Conservation (phyloP, 73 alveolate genomes). For the Paramecium octaurelia region DNA sequence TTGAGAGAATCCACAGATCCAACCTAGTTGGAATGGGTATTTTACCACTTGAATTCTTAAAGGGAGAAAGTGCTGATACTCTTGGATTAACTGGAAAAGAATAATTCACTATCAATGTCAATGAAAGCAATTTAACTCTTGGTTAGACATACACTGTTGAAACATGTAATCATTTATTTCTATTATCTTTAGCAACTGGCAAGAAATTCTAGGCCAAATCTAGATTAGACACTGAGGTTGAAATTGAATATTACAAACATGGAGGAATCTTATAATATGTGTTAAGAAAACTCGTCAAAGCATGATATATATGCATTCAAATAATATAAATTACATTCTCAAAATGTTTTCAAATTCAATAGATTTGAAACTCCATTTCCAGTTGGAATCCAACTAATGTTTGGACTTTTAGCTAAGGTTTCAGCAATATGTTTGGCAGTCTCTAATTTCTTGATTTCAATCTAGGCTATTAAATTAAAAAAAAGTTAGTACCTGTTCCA, state of each 20-base stretch:
- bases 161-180: neutral
- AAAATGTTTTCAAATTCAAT: constrained; percentile 47
- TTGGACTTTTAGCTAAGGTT: constrained; percentile 57
- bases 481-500: constrained; percentile 30
- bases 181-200: constrained; percentile 58
- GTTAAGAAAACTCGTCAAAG: constrained; percentile 69
- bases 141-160: constrained; percentile 71
- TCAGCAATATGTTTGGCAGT: constrained; percentile 70
- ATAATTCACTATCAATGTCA: constrained; percentile 67
- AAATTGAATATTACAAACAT: constrained; percentile 79
- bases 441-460: constrained; percentile 69
- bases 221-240: constrained; percentile 84
- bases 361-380: constrained; percentile 59
- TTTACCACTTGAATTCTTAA: constrained; percentile 75
- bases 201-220: constrained; percentile 72
- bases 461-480: neutral
- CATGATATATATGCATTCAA: constrained; percentile 4
- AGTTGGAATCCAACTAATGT: constrained; percentile 59
- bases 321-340: constrained; percentile 2
- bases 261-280: constrained; percentile 93
- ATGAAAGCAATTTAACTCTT: constrained; percentile 70
- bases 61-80: constrained; percentile 75
- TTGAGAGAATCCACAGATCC: constrained; percentile 88
- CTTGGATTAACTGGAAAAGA: constrained; percentile 87
- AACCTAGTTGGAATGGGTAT: constrained; percentile 91